These are phyloP conservation scores for Adansonia grandidieri DNA, from an alignment of 441 rosid species.

Conservation along the genomic window DNA sequence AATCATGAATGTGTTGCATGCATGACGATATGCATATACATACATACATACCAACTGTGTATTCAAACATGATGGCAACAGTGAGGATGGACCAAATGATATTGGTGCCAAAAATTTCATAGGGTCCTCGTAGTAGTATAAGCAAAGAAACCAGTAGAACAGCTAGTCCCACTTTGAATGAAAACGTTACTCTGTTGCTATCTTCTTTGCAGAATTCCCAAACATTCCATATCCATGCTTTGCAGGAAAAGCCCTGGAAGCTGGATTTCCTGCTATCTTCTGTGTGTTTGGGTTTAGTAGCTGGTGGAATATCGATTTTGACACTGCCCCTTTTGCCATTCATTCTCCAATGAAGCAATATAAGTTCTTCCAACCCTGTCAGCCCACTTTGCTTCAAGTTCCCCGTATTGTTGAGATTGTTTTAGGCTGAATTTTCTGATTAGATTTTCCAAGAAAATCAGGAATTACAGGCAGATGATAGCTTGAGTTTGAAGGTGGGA, in stretches of 20 bases:
- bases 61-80: constrained; percentile 76
- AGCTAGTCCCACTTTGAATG: constrained; percentile 70
- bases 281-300: constrained; percentile 33
- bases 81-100: constrained; percentile 79
- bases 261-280: constrained; percentile 18
- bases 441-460: constrained; percentile 18
- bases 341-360: constrained; percentile 49
- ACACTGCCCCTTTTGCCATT: constrained; percentile 57
- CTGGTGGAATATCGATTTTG: constrained; percentile 45
- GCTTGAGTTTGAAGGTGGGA: constrained; percentile 23
- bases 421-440: neutral
- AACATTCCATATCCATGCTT: constrained; percentile 46
- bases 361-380: constrained; percentile 27
- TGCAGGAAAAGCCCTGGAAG: constrained; percentile 30
- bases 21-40: neutral
- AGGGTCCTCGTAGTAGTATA: constrained; percentile 58
- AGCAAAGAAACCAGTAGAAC: constrained; percentile 69
- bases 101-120: constrained; percentile 60
- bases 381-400: constrained; percentile 23
- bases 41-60: constrained; percentile 57
- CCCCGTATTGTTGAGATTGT: constrained; percentile 26
- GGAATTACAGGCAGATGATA: neutral
- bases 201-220: constrained; percentile 66
- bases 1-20: neutral
- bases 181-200: constrained; percentile 50